Percentiles rank a stretch among this genome's conserved stretches.
phyloP scores from a whole-genome alignment of 2,329 filamentous ascomycete genomes.

The Septoria linicola region DNA sequence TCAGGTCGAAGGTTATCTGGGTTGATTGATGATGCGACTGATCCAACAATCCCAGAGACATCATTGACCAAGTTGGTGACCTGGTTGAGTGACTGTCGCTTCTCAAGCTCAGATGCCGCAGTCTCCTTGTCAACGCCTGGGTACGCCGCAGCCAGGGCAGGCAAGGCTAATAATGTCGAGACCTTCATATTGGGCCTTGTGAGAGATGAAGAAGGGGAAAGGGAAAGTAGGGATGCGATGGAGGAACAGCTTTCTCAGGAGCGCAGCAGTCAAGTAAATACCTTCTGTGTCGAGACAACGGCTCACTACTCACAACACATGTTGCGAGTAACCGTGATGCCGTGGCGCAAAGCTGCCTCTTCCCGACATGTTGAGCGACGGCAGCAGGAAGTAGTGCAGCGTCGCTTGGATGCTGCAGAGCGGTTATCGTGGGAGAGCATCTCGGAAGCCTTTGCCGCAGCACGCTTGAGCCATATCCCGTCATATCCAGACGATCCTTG shows the following conservation, averaged over 20 bases:
- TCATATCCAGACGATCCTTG: neutral
- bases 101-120: conserved; percentile 1
- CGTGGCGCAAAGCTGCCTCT: neutral
- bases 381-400: neutral
- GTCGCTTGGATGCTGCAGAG: neutral
- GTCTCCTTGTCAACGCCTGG: conserved; percentile 3
- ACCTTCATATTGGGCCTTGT: conserved; percentile 1
- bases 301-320: neutral
- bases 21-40: conserved; percentile 29
- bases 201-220: neutral
- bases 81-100: conserved; percentile 13
- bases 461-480: neutral
- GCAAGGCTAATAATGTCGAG: conserved; percentile 11
- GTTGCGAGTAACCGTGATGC: no score
- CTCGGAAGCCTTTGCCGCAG: neutral
- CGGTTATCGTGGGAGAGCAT: neutral
- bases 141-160: conserved; percentile 18
- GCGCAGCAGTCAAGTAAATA: neutral
- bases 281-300: neutral
- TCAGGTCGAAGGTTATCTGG: conserved; percentile 33
- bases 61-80: conserved; percentile 17
- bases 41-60: conserved; percentile 25
- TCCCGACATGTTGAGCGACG: neutral
- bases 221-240: neutral
- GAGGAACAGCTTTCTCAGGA: neutral